Base-by-base conservation (phyloP, 305 asterid genomes). In the Plantago coronopus region DNA sequence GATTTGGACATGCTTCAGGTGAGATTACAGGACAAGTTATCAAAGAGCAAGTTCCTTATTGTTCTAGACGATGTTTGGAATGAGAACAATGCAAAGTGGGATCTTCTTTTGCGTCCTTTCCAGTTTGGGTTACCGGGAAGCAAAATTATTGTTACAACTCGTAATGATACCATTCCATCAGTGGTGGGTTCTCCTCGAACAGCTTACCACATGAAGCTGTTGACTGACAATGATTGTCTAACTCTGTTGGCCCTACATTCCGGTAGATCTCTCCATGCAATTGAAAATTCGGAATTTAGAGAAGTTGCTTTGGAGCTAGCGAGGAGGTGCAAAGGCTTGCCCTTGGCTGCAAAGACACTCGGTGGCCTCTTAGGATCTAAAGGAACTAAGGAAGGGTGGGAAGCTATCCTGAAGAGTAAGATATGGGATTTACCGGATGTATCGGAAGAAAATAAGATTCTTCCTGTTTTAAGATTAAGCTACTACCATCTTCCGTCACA, bases 341-440 rank as follows among this genome's bases (percentile, higher is more conserved):
- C 91, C 56, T 76, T 83, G 78, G 95, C 88, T 10, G 80, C 86
- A 29, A 81, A 79, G 74, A 66, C 79, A 27, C 79, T 86, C 12
- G 88, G 82, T 17, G 88, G 83, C 16, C 61, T 79, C 13, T 64
- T 81, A 59, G 71, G 79, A 47, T 61, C 79, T 23, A 79, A 79
- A 66, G 74, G 51, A 20, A 81, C 65, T 4, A 65, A 59, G 65
- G 72, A 76, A 37, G 91, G 74, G 59, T 86, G 91, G 95, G 45
- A 55, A 0, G 72, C 64, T 12, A 78, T 83, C 63, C 67, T 83
- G 38, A 53, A 63, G 14, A 86, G 86, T 72, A 79, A 78, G 50
- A 66, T 79, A 53, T 86, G 91, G 91, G 65, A 69, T 65, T 66
- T 73, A 29, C 64, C 76, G 5, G 71, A 67, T 67, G 62, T 73